Conservation (phyloP, 495 filamentous ascomycete species). For the Trichodelitschia bisporula region DNA sequence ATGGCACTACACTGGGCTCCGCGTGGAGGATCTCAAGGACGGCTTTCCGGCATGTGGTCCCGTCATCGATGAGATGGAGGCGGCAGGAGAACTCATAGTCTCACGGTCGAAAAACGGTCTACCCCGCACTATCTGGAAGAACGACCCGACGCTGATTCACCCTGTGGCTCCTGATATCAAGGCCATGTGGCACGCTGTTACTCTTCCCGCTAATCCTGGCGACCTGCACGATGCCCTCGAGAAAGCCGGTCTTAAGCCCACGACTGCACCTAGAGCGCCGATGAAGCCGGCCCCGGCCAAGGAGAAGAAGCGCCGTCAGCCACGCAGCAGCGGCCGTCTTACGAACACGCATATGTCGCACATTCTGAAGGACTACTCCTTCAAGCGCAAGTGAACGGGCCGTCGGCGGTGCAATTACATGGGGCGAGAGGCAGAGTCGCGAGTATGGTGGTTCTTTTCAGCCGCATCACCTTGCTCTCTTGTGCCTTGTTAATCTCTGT, state of each 20-base stretch:
- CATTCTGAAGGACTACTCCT: slow-evolving; percentile 64
- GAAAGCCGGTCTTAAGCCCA: slow-evolving; percentile 14
- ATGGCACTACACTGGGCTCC: slow-evolving; percentile 50
- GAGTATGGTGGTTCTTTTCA: no score
- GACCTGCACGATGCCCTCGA: slow-evolving; percentile 38
- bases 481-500: no score
- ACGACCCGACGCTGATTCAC: slow-evolving; percentile 54
- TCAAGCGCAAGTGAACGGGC: slow-evolving; percentile 30
- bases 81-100: slow-evolving; percentile 53
- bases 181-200: slow-evolving; percentile 56
- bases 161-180: slow-evolving; percentile 62
- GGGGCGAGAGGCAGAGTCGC: no score
- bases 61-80: slow-evolving; percentile 54
- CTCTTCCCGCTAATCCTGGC: slow-evolving; percentile 41
- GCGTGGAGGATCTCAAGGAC: slow-evolving; percentile 73
- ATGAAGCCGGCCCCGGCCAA: slow-evolving; percentile 24
- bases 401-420: no score
- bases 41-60: slow-evolving; percentile 72
- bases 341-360: slow-evolving; percentile 86
- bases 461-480: no score
- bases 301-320: slow-evolving; percentile 35
- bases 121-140: slow-evolving; percentile 65
- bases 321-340: slow-evolving; percentile 51
- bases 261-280: slow-evolving; percentile 29
- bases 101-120: slow-evolving; percentile 85